Evolutionary conservation across 169 alveolate genomes (phyloP).

Genomic region (Perkinsus chesapeaki): DNA sequence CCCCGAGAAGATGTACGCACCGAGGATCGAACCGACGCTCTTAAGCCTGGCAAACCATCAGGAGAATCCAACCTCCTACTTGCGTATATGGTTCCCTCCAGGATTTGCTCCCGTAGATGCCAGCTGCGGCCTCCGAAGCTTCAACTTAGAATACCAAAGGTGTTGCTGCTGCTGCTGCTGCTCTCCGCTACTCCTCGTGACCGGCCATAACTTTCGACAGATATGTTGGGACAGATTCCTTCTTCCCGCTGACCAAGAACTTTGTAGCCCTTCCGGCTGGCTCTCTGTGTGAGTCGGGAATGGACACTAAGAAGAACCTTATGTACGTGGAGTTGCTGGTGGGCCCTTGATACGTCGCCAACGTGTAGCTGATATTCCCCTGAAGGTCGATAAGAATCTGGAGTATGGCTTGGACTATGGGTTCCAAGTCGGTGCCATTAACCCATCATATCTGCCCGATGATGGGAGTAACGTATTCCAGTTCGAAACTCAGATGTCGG

Average conservation of each 20-base stretch:
- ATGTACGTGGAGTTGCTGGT: not conserved
- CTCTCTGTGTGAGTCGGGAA: not conserved
- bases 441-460: not conserved
- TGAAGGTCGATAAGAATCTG: not conserved
- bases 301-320: not conserved
- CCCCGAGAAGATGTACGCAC: not conserved
- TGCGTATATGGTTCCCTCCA: not conserved
- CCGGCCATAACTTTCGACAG: not conserved
- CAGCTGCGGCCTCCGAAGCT: not conserved
- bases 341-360: not conserved
- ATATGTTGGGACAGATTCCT: not conserved
- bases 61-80: not conserved
- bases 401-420: constrained; percentile 5
- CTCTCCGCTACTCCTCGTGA: too few relatives aligned
- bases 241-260: not conserved
- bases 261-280: not conserved
- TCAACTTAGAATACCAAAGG: not conserved
- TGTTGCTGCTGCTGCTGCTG: not conserved
- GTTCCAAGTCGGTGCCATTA: not conserved
- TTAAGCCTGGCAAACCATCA: too few relatives aligned
- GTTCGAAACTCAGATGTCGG: not conserved
- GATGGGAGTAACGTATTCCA: not conserved
- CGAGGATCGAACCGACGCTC: not conserved
- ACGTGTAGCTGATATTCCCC: not conserved
- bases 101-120: constrained; percentile 3